Evolutionary conservation across 345 rosid genomes (phyloP).

Genomic region (Corchorus olitorius): DNA sequence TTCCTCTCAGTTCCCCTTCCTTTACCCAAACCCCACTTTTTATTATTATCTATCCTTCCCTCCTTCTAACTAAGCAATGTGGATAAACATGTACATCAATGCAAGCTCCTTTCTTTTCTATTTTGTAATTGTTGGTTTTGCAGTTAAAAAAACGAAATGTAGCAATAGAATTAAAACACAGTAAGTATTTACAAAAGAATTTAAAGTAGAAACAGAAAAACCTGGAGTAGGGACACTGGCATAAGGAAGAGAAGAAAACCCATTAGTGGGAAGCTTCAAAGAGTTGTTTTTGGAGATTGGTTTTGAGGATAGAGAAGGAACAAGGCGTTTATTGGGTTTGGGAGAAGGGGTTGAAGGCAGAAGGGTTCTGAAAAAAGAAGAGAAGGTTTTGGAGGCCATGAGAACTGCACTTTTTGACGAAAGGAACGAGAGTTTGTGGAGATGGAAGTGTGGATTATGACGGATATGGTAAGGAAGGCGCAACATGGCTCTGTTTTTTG

Average conservation of each 20-base stretch:
- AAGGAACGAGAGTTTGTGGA: conserved; percentile 31
- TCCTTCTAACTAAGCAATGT: background rate
- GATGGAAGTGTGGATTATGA: conserved; percentile 22
- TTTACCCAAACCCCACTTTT: too few relatives aligned
- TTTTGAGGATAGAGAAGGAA: conserved; percentile 34
- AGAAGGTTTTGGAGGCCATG: conserved; percentile 36
- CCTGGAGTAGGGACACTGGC: conserved; percentile 24
- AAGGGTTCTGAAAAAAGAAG: conserved; percentile 21
- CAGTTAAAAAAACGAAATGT: background rate
- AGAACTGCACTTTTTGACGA: conserved; percentile 21
- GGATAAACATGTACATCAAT: background rate
- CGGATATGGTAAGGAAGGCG: conserved; percentile 27
- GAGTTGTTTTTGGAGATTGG: conserved; percentile 32
- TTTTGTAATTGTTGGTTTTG: background rate
- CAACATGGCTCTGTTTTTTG: conserved; percentile 9
- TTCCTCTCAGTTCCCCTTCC: too few relatives aligned
- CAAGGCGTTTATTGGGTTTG: conserved; percentile 17
- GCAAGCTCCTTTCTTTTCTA: too few relatives aligned
- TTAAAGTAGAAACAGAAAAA: background rate
- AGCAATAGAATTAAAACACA: background rate
- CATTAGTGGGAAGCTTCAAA: conserved; percentile 26
- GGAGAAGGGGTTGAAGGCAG: conserved; percentile 2
- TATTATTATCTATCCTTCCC: too few relatives aligned
- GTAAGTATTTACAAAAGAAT: background rate
- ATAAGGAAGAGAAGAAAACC: conserved; percentile 27